A percentile compares a stretch with the other conserved stretches of the same genome.
These are phyloP conservation scores for Lachancea sp. DNA, from an alignment of 805 yeast genomes.

Conservation along the genomic window DNA sequence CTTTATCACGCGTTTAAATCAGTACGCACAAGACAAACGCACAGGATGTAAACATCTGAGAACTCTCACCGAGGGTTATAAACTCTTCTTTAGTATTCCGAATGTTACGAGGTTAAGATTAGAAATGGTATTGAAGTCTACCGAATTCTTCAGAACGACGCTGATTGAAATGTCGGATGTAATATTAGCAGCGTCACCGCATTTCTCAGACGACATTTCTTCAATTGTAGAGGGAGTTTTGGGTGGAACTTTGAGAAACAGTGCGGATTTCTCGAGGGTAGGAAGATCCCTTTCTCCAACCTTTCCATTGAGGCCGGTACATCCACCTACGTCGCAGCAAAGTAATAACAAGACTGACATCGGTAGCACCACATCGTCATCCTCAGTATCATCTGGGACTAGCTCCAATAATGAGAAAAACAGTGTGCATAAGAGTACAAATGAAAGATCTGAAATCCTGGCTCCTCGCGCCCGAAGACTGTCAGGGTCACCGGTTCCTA, in stretches of 20 bases:
- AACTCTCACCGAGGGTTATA: slow-evolving; percentile 35
- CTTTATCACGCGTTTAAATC: slow-evolving; percentile 25
- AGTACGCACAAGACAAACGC: slow-evolving; percentile 13
- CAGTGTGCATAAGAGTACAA: background rate
- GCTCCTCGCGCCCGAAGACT: slow-evolving; percentile 11
- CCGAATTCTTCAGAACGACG: slow-evolving; percentile 31
- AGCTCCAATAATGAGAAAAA: slow-evolving; percentile 10
- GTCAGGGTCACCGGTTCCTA: slow-evolving; percentile 3
- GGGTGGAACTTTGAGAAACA: slow-evolving; percentile 21
- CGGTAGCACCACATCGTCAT: slow-evolving; percentile 7
- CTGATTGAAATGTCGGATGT: slow-evolving; percentile 26
- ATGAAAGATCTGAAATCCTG: slow-evolving; percentile 7
- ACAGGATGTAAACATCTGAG: slow-evolving; percentile 23
- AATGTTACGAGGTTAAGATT: slow-evolving; percentile 23
- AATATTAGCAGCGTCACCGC: slow-evolving; percentile 19
- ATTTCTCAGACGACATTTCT: slow-evolving; percentile 23
- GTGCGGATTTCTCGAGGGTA: slow-evolving; percentile 1
- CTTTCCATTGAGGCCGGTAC: background rate
- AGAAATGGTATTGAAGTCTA: slow-evolving; percentile 23
- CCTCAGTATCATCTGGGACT: slow-evolving; percentile 8
- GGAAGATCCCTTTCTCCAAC: slow-evolving; percentile 5
- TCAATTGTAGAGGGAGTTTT: slow-evolving; percentile 24
- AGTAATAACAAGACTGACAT: slow-evolving; percentile 2
- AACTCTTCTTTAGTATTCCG: slow-evolving; percentile 31
- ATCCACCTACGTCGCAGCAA: background rate